Base-by-base conservation (phyloP, 2,329 filamentous ascomycete genomes). In the Fusarium sterilihyphosum region DNA sequence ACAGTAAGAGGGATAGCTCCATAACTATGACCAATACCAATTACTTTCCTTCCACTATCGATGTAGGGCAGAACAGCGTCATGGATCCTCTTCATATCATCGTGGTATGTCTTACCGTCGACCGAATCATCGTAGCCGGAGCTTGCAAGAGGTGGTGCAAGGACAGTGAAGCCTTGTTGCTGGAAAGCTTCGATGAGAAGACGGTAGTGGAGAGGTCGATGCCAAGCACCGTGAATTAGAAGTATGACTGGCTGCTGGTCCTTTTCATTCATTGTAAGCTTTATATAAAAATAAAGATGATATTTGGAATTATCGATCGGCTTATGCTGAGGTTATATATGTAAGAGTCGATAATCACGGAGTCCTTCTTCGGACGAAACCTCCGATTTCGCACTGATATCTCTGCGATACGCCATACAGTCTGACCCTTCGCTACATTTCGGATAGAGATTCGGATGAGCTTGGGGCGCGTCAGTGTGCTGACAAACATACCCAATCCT, bases 141-240 rank as follows among this genome's bases (percentile, higher is more conserved):
- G 6, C 46, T 67, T 4, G 73, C 71, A 16, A 70, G 60, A 5
- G 71, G 59, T 10, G 71, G 74, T 0, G 50, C 52, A 2, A 75
- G 26, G 7, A 69, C 61, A 8, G 60, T 71, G 38, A 71, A 67
- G 6, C 50, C 66, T 6, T 67, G 37, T 3, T 37, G 31, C 8
- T 60, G 52, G 5, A 77, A 61, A 4, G 49, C 46, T 35, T 68
- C 8, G 14, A 77, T 67, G 5, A 77, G 56, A 11, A 24, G 17
- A 4, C 52, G 61, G n/a, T 71, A 77, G 14, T 77, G 74, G 20
- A 67, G 14, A 5, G 74, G 69, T 6, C 43, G 66, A 20, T 77
- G 69, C 74, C 72, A 75, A 6, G 72, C 72, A n/a, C 74, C 74
- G 18, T 73, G 72, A 3, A 69, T 47, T 3, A 77, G 18, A 6